These are phyloP conservation scores for Malus orientalis DNA, from an alignment of 306 rosid genomes.

Conservation along the genomic window DNA sequence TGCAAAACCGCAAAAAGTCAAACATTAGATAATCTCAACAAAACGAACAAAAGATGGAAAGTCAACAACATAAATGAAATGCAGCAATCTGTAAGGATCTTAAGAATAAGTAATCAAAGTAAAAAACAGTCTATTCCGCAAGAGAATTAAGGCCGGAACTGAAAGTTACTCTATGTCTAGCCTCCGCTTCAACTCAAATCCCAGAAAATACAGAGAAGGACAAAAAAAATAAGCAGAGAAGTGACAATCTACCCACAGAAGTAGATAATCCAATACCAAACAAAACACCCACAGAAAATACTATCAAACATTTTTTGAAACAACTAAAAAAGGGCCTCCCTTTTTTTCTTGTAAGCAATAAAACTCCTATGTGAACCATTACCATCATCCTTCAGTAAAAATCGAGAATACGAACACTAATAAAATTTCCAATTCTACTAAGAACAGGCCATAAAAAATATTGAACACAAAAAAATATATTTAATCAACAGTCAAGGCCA, in stretches of 20 bases:
- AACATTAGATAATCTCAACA: neutral
- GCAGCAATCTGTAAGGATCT: neutral
- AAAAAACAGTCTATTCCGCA: neutral
- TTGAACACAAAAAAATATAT: neutral
- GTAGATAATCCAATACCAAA: neutral
- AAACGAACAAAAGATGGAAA: neutral
- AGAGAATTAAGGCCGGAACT: neutral
- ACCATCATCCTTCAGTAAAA: neutral
- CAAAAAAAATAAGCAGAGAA: neutral
- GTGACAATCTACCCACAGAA: neutral
- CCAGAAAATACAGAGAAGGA: neutral
- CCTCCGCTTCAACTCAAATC: neutral
- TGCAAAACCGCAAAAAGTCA: slow-evolving; percentile 35
- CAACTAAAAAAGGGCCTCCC: neutral
- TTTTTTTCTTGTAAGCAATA: neutral
- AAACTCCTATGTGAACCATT: neutral
- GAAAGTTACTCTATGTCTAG: neutral
- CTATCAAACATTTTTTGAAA: neutral
- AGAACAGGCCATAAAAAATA: neutral
- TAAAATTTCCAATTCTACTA: neutral
- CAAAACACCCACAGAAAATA: neutral
- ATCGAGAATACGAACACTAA: neutral
- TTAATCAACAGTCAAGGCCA: neutral
- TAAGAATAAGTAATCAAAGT: neutral
- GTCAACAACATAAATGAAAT: neutral